These are phyloP conservation scores for Botrytis porri DNA, from an alignment of 2,329 filamentous ascomycete genomes.

Conservation along the genomic window DNA sequence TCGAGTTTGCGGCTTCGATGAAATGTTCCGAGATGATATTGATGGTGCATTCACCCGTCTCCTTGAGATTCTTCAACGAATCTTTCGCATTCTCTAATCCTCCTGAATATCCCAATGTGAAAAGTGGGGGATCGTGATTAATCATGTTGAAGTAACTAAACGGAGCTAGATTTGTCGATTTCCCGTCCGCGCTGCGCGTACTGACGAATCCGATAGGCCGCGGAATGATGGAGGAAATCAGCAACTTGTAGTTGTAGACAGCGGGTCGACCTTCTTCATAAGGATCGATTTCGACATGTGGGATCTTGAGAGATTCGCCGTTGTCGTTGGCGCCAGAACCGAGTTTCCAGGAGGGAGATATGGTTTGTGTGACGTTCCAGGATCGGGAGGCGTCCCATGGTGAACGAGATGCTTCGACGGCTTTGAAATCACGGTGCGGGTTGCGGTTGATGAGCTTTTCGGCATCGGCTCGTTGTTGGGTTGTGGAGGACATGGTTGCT, in stretches of 20 bases:
- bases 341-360: constrained; percentile 62
- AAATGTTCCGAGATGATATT: constrained; percentile 86
- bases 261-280: constrained; percentile 66
- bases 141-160: constrained; percentile 86
- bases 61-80: constrained; percentile 69
- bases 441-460: constrained; percentile 52
- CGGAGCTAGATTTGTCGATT: constrained; percentile 72
- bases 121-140: constrained; percentile 82
- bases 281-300: constrained; percentile 77
- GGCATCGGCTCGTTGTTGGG: constrained; percentile 27
- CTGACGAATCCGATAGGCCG: constrained; percentile 71
- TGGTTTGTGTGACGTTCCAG: constrained; percentile 61
- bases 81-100: constrained; percentile 64
- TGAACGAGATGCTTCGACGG: constrained; percentile 63
- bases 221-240: constrained; percentile 80
- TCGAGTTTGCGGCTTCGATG: constrained; percentile 83
- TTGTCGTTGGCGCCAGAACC: constrained; percentile 62
- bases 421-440: constrained; percentile 72
- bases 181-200: constrained; percentile 57
- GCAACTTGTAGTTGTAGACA: constrained; percentile 82
- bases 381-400: constrained; percentile 50
- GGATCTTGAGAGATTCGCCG: constrained; percentile 45
- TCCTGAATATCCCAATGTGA: constrained; percentile 57
- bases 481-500: constrained; percentile 24
- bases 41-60: constrained; percentile 73